Evolutionary conservation across 805 yeast species (phyloP).

Genomic region (Candida ulmi): DNA sequence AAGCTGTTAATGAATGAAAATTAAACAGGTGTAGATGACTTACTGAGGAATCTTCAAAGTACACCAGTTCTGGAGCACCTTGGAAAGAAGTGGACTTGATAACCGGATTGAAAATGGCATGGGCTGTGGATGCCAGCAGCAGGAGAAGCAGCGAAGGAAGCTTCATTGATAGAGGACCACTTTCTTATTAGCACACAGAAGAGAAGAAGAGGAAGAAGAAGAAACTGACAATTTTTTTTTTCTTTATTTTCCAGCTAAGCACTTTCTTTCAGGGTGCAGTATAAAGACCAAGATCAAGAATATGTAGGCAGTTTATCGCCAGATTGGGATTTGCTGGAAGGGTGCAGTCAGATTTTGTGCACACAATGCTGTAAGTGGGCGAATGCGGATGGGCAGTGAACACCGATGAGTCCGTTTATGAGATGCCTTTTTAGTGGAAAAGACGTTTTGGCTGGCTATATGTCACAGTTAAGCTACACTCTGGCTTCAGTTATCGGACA

Average conservation of each 20-base stretch:
- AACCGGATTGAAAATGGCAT: conserved; percentile 22
- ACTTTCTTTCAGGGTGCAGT: no score
- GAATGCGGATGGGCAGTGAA: not conserved
- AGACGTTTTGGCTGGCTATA: no score
- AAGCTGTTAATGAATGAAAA: conserved; percentile 4
- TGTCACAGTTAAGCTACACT: not conserved
- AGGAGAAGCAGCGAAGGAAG: conserved; percentile 6
- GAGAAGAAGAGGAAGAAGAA: conserved; percentile 1
- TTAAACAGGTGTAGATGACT: no score
- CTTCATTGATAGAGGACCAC: no score
- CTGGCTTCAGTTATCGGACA: not conserved
- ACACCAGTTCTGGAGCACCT: conserved; percentile 24
- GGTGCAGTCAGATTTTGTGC: no score
- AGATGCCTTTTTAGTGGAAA: no score
- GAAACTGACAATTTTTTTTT: not conserved
- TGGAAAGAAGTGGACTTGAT: conserved; percentile 14
- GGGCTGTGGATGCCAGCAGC: conserved; percentile 6
- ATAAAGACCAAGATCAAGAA: no score
- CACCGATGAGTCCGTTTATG: not conserved
- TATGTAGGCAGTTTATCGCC: no score
- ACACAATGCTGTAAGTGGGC: no score
- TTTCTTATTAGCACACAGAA: not conserved
- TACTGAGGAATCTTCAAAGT: conserved; percentile 28
- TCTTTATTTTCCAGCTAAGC: not conserved
- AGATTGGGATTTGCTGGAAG: no score